These are phyloP conservation scores for Volvariella volvacea DNA, from an alignment of 1,284 basidiomycete genomes.

Conservation along the genomic window DNA sequence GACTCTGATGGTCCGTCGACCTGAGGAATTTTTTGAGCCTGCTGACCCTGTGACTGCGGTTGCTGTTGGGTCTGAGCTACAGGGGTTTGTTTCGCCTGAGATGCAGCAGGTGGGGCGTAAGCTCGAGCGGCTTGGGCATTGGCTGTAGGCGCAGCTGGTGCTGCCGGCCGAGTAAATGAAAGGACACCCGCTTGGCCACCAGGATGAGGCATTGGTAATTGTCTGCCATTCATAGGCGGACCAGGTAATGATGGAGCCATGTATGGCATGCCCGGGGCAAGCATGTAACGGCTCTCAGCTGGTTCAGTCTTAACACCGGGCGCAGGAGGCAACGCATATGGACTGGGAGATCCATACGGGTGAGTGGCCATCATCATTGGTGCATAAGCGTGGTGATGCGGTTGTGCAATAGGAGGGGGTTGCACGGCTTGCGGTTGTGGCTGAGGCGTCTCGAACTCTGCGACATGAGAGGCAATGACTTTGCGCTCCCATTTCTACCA, in stretches of 20 bases:
- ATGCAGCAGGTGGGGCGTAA: slow-evolving; percentile 25
- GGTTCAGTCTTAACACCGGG: slow-evolving; percentile 59
- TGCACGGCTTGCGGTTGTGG: slow-evolving; percentile 30
- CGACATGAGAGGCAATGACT: slow-evolving; percentile 87
- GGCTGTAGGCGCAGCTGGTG: slow-evolving; percentile 12
- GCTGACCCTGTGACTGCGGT: slow-evolving; percentile 8
- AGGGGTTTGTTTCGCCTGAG: slow-evolving; percentile 6
- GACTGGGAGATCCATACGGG: slow-evolving; percentile 25
- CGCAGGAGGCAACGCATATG: slow-evolving; percentile 33
- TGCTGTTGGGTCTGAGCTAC: slow-evolving; percentile 11
- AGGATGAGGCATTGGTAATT: slow-evolving; percentile 34
- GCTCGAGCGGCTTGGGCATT: slow-evolving; percentile 20
- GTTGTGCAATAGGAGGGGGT: slow-evolving; percentile 31
- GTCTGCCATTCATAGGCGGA: slow-evolving; percentile 43
- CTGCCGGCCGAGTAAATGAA: slow-evolving; percentile 34
- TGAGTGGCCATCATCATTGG: too few relatives aligned
- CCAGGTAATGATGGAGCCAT: slow-evolving; percentile 58
- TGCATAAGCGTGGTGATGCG: slow-evolving; percentile 43
- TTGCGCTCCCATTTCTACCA: slow-evolving; percentile 90
- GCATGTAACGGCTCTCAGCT: slow-evolving; percentile 55
- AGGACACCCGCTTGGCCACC: slow-evolving; percentile 50
- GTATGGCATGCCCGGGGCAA: slow-evolving; percentile 41
- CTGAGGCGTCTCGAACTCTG: slow-evolving; percentile 76
- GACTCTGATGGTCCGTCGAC: slow-evolving; percentile 58
- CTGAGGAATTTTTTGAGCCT: slow-evolving; percentile 53